Evolutionary conservation across 2,329 filamentous ascomycete species (phyloP), one percentile per base, ranked within the genome.

Genomic region (Dactylellina leptospora): DNA sequence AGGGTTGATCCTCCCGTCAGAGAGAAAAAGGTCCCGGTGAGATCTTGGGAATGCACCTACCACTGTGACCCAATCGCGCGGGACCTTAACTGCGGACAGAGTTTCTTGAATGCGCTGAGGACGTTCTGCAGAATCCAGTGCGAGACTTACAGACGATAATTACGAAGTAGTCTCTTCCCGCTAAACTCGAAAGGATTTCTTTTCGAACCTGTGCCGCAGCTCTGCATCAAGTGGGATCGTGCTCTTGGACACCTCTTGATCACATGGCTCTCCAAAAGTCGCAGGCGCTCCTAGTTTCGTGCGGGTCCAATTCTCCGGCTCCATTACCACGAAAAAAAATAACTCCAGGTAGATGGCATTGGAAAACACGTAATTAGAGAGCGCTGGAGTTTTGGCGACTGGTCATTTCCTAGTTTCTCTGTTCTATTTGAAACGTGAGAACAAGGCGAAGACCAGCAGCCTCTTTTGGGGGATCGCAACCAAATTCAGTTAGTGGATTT

Each of bases 41-140:
- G 64, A 70, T 70, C 64, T 69, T 70, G 56, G 50, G 60, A 61
- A 60, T 70, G 64, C 64, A 70, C 64, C 25, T 59, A 53, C 62
- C 54, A 59, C 36, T 68, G 40, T 42, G 62, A 68, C 53, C 64
- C 64, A 70, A 56, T 62, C 64, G 64, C 55, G 56, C 64, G 64
- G 64, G 42, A 61, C 64, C 55, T 16, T 42, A 70, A 68, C 62
- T 22, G 53, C 27, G 50, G 61, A 66, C 50, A 33, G 25, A 25
- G 25, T 20, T 11, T 40, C 53, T 68, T n/a, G n/a, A n/a, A n/a
- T n/a, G n/a, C n/a, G n/a, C n/a, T n/a, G n/a, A n/a, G n/a, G n/a
- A n/a, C n/a, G n/a, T n/a, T n/a, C n/a, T n/a, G n/a, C n/a, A n/a
- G n/a, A n/a, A 48, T 44, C 30, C 30, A 33, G 28, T 25, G 30